Base-by-base conservation (phyloP, 441 rosid genomes). In the Eruca vesicaria region DNA sequence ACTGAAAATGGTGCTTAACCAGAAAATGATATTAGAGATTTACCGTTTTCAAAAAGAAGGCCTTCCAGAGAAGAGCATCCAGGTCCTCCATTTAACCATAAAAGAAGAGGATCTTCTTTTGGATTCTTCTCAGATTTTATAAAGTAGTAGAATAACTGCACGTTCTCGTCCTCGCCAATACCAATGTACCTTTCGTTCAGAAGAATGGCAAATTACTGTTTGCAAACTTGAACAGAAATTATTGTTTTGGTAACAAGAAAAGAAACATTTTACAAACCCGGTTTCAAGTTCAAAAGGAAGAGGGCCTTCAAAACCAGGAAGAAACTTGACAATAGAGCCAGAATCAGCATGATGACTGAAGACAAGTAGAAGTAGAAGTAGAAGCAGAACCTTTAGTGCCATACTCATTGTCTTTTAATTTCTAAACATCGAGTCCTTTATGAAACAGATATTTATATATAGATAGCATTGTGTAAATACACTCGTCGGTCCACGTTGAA, bases 81-180 rank as follows among this genome's bases (percentile, higher is more conserved):
- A 36, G 94, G 97, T 68, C 96, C 96, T 20, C 97, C 94, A 16
- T 82, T 83, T 12, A 92, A 72, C 96, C 97, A 90, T 15, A 92
- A 75, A 80, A 92, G 7, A 61, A 92, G 77, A 71, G 93, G 89
- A 31, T 87, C 92, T 7, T 79, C 77, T 14, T 16, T 11, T 19
- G 79, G 73, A 35, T 78, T 78, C 0, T 75, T 62, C 19, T 82
- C 80, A 20, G 82, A 82, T 35, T 83, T 66, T 3, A 69, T 68
- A 20, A 78, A 80, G 3, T 78, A 81, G 10, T 73, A 78, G 60
- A 78, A 81, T 2, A 67, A 11, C 14, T 83, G 84, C 11, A 68
- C 20, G 32, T 78, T 69, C 16, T 74, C 79, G 10, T 64, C 33
- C 11, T 70, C 69, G 21, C 79, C 84, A 28, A 78, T 72, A 16